phyloP scores from a whole-genome alignment of 495 filamentous ascomycete species.

The Aspergillus kassunensis region DNA sequence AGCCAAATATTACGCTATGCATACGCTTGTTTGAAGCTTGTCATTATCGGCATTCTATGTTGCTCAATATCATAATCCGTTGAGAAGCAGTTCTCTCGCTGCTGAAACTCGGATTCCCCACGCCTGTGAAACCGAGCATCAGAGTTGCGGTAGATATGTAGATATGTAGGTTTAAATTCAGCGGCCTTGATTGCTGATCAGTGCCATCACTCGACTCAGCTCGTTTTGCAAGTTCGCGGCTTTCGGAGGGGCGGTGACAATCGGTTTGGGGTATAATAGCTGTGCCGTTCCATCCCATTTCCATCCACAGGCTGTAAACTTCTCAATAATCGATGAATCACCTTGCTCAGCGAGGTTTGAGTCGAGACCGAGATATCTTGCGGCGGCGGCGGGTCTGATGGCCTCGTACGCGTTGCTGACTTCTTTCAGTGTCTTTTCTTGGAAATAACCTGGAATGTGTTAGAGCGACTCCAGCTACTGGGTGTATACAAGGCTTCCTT shows the following conservation, averaged over 20 bases:
- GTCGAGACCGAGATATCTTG: slow-evolving; percentile 45
- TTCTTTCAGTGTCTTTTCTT: slow-evolving; percentile 44
- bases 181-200: slow-evolving; percentile 27
- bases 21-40: slow-evolving; percentile 19
- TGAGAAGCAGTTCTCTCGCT: slow-evolving; percentile 1
- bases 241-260: slow-evolving; percentile 23
- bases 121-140: not conserved
- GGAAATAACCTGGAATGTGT: slow-evolving; percentile 47
- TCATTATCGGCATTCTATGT: slow-evolving; percentile 16
- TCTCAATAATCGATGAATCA: slow-evolving; percentile 32
- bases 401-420: slow-evolving; percentile 47
- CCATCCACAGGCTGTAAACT: slow-evolving; percentile 44
- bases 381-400: slow-evolving; percentile 43
- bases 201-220: slow-evolving; percentile 31
- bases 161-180: slow-evolving; percentile 1
- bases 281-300: slow-evolving; percentile 37
- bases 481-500: slow-evolving; percentile 6
- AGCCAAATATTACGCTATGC: too few species aligned
- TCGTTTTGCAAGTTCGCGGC: slow-evolving; percentile 23
- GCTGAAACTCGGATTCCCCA: not conserved
- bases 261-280: slow-evolving; percentile 38
- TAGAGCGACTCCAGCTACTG: slow-evolving; percentile 8
- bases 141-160: not conserved
- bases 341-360: slow-evolving; percentile 25
- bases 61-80: slow-evolving; percentile 13